phyloP scores from a whole-genome alignment of 2,329 filamentous ascomycete genomes.

The Fusarium multiceps region DNA sequence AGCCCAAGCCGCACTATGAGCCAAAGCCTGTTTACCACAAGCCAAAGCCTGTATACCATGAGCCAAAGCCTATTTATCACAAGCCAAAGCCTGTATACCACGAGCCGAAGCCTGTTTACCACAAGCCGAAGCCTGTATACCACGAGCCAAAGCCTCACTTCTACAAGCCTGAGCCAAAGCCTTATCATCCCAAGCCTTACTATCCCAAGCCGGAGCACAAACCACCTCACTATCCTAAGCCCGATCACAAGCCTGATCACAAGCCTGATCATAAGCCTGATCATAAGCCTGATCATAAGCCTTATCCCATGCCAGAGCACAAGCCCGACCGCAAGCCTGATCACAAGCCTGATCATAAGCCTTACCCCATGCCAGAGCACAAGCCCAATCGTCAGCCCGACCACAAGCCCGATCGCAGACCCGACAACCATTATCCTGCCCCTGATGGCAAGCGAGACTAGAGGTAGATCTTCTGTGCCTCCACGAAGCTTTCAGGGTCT shows the following conservation, averaged over 20 bases:
- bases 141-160: background rate
- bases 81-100: background rate
- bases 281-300: too few species aligned
- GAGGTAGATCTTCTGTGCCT: background rate
- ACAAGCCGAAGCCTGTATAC: background rate
- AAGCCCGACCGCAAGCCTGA: too few species aligned
- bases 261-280: too few species aligned
- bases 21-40: background rate
- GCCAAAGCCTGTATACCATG: background rate
- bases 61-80: background rate
- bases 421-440: background rate
- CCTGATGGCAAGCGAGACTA: background rate
- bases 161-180: background rate
- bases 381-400: too few species aligned
- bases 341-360: too few species aligned
- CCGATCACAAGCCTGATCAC: too few species aligned
- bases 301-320: too few species aligned
- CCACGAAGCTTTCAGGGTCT: background rate
- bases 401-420: too few species aligned
- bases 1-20: background rate
- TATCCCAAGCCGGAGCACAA: background rate
- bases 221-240: too few species aligned
- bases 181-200: background rate
- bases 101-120: background rate
- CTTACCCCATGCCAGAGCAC: too few species aligned